A percentile compares a stretch with the other conserved stretches of the same genome.
Conservation (phyloP, 2,329 filamentous ascomycete species). For the Cladophialophora immunda region DNA sequence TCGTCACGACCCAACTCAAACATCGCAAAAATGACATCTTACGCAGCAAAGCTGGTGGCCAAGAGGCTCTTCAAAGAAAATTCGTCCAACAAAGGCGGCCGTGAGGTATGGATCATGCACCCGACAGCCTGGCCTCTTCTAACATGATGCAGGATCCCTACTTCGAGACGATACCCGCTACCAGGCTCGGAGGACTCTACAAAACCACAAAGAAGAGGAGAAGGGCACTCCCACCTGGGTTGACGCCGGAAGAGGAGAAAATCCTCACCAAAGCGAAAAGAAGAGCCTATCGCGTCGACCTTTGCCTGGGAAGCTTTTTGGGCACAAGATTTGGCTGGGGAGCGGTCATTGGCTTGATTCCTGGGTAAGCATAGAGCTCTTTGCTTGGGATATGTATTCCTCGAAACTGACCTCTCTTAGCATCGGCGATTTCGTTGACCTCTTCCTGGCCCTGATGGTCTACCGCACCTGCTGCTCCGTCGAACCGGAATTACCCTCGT, state of each 20-base stretch:
- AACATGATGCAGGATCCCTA: slow-evolving; percentile 76
- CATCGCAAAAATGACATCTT: slow-evolving; percentile 59
- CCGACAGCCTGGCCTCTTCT: slow-evolving; percentile 12
- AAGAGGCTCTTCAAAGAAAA: slow-evolving; percentile 67
- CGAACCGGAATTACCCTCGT: slow-evolving; percentile 73
- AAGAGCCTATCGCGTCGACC: slow-evolving; percentile 84
- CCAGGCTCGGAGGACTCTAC: slow-evolving; percentile 58
- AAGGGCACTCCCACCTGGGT: slow-evolving; percentile 82
- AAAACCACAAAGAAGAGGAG: slow-evolving; percentile 82
- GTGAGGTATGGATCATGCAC: slow-evolving; percentile 54
- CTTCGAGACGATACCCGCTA: slow-evolving; percentile 82
- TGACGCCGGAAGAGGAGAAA: slow-evolving; percentile 81
- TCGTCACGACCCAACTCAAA: background rate
- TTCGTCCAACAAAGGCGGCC: slow-evolving; percentile 66
- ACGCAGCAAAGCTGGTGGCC: slow-evolving; percentile 63
- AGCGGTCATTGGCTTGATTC: slow-evolving; percentile 83
- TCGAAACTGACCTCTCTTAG: slow-evolving; percentile 52
- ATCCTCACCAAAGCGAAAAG: slow-evolving; percentile 87
- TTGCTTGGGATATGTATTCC: background rate
- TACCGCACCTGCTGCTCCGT: slow-evolving; percentile 75
- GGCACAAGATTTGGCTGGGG: slow-evolving; percentile 90
- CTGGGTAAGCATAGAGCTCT: slow-evolving; percentile 66
- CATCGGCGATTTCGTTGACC: slow-evolving; percentile 78
- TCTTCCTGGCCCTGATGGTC: slow-evolving; percentile 77
- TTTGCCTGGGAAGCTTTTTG: slow-evolving; percentile 80